Evolutionary conservation across 139 green algal genomes (phyloP).

Genomic region (Picochlorum sp.): DNA sequence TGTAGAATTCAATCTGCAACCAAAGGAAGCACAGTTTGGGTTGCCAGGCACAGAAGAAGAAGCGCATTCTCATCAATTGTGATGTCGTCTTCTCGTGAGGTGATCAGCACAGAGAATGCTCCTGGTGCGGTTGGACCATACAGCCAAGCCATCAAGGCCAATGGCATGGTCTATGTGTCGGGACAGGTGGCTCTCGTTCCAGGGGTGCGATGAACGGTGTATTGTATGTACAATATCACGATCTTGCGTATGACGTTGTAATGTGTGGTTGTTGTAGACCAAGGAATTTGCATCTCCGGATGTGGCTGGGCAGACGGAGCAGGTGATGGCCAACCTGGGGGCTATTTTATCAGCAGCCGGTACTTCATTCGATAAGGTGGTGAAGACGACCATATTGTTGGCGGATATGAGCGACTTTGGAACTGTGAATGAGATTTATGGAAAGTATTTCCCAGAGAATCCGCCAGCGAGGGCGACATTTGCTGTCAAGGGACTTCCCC

Average conservation of each 20-base stretch:
- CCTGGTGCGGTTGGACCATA: conserved; percentile 91
- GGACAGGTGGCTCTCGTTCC: conserved; percentile 83
- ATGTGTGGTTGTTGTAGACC: conserved; percentile 29
- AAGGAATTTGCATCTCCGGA: conserved; percentile 73
- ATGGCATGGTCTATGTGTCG: conserved; percentile 77
- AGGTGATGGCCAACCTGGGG: conserved; percentile 87
- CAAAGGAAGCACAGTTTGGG: too few species aligned
- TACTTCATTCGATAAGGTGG: conserved; percentile 67
- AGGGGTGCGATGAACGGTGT: conserved; percentile 22
- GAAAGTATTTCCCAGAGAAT: conserved; percentile 69
- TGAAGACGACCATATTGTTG: conserved; percentile 95
- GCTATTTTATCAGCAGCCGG: conserved; percentile 82
- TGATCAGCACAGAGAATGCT: conserved; percentile 65
- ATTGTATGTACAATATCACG: too few species aligned
- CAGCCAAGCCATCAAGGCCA: conserved; percentile 76
- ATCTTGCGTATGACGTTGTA: neutral
- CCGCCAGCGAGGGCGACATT: conserved; percentile 79
- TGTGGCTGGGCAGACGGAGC: conserved; percentile 73
- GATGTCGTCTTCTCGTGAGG: conserved; percentile 9
- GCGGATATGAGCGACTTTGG: conserved; percentile 88
- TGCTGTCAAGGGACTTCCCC: conserved; percentile 80
- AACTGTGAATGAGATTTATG: conserved; percentile 85
- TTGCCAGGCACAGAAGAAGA: too few species aligned
- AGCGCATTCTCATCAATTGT: neutral
- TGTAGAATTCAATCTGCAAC: too few species aligned